Conservation (phyloP, 1,139 yeast species). For the Debaryomyces sp. region DNA sequence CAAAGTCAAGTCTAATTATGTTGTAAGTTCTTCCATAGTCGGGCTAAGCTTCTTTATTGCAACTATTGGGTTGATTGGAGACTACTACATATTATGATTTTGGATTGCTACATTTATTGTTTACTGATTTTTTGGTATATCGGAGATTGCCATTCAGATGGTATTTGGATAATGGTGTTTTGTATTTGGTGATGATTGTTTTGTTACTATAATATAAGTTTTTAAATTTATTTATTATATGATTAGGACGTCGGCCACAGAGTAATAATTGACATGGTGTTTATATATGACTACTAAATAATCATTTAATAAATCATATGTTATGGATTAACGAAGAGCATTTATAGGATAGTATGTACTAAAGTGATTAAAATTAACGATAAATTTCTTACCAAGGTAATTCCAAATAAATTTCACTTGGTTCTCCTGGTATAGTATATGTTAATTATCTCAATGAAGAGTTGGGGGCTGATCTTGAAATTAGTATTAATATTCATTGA, state of each 20-base stretch:
- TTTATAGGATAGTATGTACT: not conserved
- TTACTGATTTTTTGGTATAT: constrained; percentile 2
- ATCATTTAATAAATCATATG: not conserved
- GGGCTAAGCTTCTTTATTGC: constrained; percentile 47
- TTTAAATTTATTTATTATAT: not conserved
- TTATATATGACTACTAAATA: constrained; percentile 1
- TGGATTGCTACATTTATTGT: not conserved
- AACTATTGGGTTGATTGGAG: constrained; percentile 54
- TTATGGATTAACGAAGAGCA: not conserved
- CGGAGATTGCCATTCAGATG: not conserved
- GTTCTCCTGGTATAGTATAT: too few species aligned
- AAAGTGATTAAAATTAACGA: not conserved
- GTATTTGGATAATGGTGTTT: constrained; percentile 3
- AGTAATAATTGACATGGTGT: not conserved
- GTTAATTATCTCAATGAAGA: too few species aligned
- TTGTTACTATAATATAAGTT: not conserved
- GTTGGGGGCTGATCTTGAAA: too few species aligned
- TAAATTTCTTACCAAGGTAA: too few species aligned
- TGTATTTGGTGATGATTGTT: constrained; percentile 1
- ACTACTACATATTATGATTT: constrained; percentile 24
- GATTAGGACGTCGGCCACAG: constrained; percentile 2
- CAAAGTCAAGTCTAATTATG: constrained; percentile 32
- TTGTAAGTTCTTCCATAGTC: constrained; percentile 39
- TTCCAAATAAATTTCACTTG: too few species aligned
- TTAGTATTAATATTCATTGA: too few species aligned